These are phyloP conservation scores for Magnolia kwangsiensis DNA, from an alignment of 164 flowering plant species.

Conservation along the genomic window DNA sequence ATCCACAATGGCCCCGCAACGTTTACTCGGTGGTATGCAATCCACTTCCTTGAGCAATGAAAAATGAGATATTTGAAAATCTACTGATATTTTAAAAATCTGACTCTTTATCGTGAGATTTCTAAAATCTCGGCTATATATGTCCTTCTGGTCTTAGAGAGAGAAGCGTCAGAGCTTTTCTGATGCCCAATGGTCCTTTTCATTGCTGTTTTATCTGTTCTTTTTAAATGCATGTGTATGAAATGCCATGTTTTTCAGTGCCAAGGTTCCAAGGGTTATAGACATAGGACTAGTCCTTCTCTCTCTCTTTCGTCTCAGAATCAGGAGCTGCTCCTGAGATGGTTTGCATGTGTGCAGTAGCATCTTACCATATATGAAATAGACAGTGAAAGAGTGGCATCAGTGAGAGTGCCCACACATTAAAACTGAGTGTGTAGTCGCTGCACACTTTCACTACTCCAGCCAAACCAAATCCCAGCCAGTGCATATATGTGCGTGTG, in stretches of 20 bases:
- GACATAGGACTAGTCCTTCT: slow-evolving; percentile 7
- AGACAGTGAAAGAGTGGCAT: slow-evolving; percentile 6
- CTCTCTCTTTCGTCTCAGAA: slow-evolving; percentile 1
- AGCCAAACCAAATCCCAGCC: background rate
- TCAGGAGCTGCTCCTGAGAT: background rate
- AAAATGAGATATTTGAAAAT: too few species aligned
- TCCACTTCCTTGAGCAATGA: too few species aligned
- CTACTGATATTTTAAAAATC: too few species aligned
- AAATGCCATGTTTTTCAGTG: slow-evolving; percentile 72
- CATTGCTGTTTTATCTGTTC: slow-evolving; percentile 18
- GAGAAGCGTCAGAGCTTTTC: slow-evolving; percentile 7
- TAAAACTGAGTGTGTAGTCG: slow-evolving; percentile 5
- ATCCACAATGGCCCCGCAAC: too few species aligned
- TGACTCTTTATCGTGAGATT: too few species aligned
- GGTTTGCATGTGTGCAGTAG: background rate
- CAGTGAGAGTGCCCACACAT: background rate
- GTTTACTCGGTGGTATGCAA: too few species aligned
- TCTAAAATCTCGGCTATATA: too few species aligned
- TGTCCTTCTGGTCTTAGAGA: background rate
- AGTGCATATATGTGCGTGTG: background rate
- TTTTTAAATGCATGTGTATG: slow-evolving; percentile 23
- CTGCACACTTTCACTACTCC: slow-evolving; percentile 7
- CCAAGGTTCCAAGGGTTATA: slow-evolving; percentile 42
- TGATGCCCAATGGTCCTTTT: slow-evolving; percentile 22
- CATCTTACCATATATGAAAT: slow-evolving; percentile 12